These are phyloP conservation scores for Sporobolomyces roseus DNA, from an alignment of 768 basidiomycete genomes.

Conservation along the genomic window DNA sequence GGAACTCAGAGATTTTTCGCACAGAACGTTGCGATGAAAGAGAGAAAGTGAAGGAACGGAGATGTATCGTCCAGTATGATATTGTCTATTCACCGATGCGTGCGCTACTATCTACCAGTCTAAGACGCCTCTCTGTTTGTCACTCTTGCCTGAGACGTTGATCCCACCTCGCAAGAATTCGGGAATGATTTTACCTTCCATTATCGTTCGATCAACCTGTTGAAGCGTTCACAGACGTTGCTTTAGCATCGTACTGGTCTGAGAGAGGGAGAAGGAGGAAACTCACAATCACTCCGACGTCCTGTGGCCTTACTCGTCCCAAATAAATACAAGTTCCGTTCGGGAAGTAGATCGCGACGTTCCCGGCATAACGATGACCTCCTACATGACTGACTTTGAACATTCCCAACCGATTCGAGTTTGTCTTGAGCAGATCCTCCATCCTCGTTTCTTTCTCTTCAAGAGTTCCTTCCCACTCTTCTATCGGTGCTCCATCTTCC, in stretches of 20 bases:
- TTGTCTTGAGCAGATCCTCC: no score
- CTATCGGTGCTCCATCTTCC: slow-evolving; percentile 57
- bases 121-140: slow-evolving; percentile 40
- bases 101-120: slow-evolving; percentile 44
- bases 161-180: slow-evolving; percentile 80
- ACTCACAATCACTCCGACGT: slow-evolving; percentile 72
- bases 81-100: no score
- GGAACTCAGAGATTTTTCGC: no score
- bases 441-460: slow-evolving; percentile 54
- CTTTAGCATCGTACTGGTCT: background rate
- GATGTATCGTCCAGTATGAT: no score
- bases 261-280: slow-evolving; percentile 5
- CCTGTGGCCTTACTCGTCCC: slow-evolving; percentile 84
- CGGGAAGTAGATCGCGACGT: slow-evolving; percentile 41
- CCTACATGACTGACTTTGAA: slow-evolving; percentile 85
- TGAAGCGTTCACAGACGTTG: slow-evolving; percentile 1
- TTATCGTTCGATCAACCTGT: slow-evolving; percentile 68
- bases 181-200: slow-evolving; percentile 76
- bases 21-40: no score
- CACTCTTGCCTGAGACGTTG: slow-evolving; percentile 55
- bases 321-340: slow-evolving; percentile 73
- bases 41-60: no score
- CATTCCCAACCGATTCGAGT: no score
- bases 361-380: slow-evolving; percentile 63
- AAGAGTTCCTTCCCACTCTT: slow-evolving; percentile 57